Percentiles rank a stretch among this genome's conserved stretches.
Conservation (phyloP, 768 basidiomycete genomes). For the Tulasnella sp. region DNA sequence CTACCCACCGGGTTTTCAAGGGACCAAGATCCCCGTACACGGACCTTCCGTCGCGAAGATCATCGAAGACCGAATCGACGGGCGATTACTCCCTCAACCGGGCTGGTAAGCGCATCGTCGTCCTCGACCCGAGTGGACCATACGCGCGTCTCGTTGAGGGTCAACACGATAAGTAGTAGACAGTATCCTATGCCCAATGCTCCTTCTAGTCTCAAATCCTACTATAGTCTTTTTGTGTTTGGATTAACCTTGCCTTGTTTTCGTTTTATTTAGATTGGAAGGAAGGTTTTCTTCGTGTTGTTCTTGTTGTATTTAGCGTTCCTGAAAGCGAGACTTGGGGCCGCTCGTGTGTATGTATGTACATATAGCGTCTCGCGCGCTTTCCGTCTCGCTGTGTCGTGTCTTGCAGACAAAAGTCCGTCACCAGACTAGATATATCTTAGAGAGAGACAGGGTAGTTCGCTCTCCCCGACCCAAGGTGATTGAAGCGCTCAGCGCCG, state of each 20-base stretch:
- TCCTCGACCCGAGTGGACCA: no score
- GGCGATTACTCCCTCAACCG: background rate
- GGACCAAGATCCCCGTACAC: conserved; percentile 30
- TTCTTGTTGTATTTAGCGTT: background rate
- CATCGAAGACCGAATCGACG: conserved; percentile 23
- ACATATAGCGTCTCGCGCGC: background rate
- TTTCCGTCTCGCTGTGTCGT: no score
- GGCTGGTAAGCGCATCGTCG: background rate
- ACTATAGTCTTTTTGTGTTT: background rate
- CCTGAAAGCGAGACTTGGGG: background rate
- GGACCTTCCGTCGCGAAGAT: conserved; percentile 19
- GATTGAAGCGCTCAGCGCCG: no score
- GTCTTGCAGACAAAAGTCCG: no score
- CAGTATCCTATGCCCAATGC: background rate
- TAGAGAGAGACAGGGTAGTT: no score
- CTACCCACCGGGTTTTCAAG: conserved; percentile 33
- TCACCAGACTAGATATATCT: no score
- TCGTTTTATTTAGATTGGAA: background rate
- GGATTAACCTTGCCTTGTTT: background rate
- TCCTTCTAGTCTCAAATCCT: no score
- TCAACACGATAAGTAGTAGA: no score
- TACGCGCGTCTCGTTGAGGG: no score
- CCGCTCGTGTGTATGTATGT: background rate
- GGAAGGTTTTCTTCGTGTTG: background rate
- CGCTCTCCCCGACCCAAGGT: no score